A percentile compares a stretch with the other conserved stretches of the same genome.
Evolutionary conservation across 2,329 filamentous ascomycete species (phyloP).

Genomic region (Aspergillus sp.): DNA sequence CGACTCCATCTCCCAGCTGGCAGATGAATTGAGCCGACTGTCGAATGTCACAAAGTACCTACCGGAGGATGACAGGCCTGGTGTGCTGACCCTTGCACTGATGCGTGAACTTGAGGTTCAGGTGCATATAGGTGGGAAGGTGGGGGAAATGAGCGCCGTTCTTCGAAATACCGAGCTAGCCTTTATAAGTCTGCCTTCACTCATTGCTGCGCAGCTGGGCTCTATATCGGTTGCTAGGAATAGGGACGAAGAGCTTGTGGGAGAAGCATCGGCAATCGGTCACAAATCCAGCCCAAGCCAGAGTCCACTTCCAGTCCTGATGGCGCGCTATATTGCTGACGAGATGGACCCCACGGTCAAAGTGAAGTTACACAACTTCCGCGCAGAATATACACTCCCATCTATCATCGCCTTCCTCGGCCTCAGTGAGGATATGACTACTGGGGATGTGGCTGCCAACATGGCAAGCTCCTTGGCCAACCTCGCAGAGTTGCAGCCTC

Average conservation of each 20-base stretch:
- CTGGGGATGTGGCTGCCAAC: conserved; percentile 72
- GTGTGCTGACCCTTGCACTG: conserved; percentile 72
- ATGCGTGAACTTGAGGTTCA: conserved; percentile 64
- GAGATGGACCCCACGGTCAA: conserved; percentile 92
- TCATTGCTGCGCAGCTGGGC: conserved; percentile 76
- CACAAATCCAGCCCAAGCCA: conserved; percentile 20
- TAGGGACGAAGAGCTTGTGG: conserved; percentile 69
- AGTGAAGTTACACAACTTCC: conserved; percentile 79
- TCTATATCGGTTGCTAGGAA: conserved; percentile 65
- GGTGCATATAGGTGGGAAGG: conserved; percentile 65
- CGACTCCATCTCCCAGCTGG: conserved; percentile 67
- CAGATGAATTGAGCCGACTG: conserved; percentile 76
- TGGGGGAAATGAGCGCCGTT: conserved; percentile 66
- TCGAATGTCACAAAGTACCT: conserved; percentile 91
- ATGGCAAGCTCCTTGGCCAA: conserved; percentile 80
- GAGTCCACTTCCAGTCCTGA: conserved; percentile 63
- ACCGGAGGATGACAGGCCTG: conserved; percentile 91
- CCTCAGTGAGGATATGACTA: conserved; percentile 65
- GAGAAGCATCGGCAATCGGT: conserved; percentile 54
- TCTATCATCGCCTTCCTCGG: conserved; percentile 78
- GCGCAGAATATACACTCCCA: conserved; percentile 84
- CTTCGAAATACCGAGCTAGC: conserved; percentile 68
- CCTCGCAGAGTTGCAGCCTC: conserved; percentile 60
- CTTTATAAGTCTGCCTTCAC: conserved; percentile 80
- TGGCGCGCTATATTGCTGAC: conserved; percentile 87